Percentiles rank a stretch among this genome's conserved stretches.
These are phyloP conservation scores for Sclerotinia spermophila DNA, from an alignment of 2,329 filamentous ascomycete genomes.

Conservation along the genomic window DNA sequence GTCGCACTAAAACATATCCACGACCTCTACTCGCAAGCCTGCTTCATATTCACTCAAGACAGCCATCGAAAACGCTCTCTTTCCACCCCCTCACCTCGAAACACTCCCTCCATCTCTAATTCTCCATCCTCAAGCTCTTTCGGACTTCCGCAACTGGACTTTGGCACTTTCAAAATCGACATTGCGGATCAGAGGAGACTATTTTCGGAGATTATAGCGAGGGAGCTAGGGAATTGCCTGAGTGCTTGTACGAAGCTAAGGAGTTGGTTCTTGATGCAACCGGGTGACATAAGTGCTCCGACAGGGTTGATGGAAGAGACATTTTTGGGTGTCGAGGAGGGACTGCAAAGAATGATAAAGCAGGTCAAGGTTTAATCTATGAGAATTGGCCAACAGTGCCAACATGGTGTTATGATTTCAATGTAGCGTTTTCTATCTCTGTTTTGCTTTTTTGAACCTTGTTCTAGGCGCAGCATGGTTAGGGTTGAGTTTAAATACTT, in stretches of 20 bases:
- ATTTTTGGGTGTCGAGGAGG: background rate
- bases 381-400: background rate
- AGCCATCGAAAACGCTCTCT: background rate
- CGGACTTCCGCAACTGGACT: background rate
- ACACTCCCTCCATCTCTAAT: background rate
- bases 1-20: constrained; percentile 2
- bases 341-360: constrained; percentile 1
- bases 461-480: background rate
- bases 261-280: constrained; percentile 6
- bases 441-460: background rate
- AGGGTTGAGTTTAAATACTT: background rate
- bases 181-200: constrained; percentile 1
- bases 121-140: background rate
- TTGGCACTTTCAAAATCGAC: constrained; percentile 9
- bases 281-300: background rate
- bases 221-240: background rate
- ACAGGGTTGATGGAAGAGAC: background rate
- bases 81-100: background rate
- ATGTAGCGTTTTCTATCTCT: background rate
- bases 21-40: constrained; percentile 13
- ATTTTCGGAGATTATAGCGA: background rate
- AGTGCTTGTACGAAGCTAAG: background rate
- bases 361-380: background rate
- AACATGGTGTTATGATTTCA: background rate
- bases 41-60: constrained; percentile 4